Evolutionary conservation across 129 eudicot species (phyloP).

Genomic region (Chrysanthemum lavandulifolium): DNA sequence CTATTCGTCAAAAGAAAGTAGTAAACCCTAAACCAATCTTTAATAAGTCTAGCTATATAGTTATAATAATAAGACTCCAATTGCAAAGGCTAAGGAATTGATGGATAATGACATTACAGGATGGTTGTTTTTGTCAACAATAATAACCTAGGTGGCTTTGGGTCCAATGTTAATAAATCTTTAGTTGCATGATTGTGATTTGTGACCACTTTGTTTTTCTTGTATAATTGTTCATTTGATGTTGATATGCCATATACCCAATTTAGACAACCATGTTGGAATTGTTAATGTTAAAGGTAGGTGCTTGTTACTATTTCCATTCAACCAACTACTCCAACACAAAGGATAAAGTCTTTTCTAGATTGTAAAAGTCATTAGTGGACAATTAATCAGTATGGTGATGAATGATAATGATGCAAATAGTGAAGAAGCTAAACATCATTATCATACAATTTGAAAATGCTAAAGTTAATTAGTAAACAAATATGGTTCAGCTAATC

Average conservation of each 20-base stretch:
- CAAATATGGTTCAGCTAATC: too few relatives aligned
- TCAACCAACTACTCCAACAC: neutral
- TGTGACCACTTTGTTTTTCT: too few relatives aligned
- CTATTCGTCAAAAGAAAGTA: too few relatives aligned
- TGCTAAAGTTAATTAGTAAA: too few relatives aligned
- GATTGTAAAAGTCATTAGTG: neutral
- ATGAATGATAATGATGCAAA: neutral
- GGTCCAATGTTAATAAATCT: too few relatives aligned
- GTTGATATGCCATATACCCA: slow-evolving; percentile 18
- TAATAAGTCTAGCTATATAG: neutral
- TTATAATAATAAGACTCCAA: neutral
- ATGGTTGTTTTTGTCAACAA: slow-evolving; percentile 16
- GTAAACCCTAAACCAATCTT: neutral
- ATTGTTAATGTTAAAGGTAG: slow-evolving; percentile 3
- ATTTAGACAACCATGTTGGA: slow-evolving; percentile 11
- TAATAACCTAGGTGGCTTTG: neutral
- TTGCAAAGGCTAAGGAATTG: neutral
- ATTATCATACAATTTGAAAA: too few relatives aligned
- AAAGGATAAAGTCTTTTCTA: neutral
- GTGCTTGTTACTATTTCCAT: neutral
- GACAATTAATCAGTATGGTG: neutral
- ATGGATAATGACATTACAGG: slow-evolving; percentile 11
- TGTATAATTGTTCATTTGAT: neutral
- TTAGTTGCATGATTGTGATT: neutral
- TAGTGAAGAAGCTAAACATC: too few relatives aligned